Base-by-base conservation (phyloP, 768 basidiomycete species). In the Chlorophyllum brunneum region DNA sequence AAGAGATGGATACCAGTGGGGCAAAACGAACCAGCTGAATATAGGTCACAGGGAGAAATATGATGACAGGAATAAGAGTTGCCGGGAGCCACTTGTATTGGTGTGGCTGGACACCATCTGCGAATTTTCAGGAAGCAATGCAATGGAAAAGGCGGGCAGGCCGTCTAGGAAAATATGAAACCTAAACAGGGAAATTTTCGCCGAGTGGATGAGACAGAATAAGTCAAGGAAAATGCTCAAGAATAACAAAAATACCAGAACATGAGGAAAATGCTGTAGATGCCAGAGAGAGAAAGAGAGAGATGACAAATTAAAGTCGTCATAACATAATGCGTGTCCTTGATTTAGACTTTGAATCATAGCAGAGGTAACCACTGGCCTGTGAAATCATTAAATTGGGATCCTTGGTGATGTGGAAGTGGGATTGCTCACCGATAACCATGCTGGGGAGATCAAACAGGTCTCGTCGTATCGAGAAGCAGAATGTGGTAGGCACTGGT, bases 401-500 rank as follows among this genome's bases (percentile, higher is more conserved):
- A 10, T 13, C 23, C 11, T 20, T 18, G 8, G 20, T 15, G 27
- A 16, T 45, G n/a, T n/a, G 27, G 6, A 5, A 31, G 26, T 16
- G 29, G 26, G 9, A 29, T 2, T 37, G 62, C 83, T 39, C 58
- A 88, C 91, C 91, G 56, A 94, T 92, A 44, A 94, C 88, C 54
- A 92, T 79, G 65, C 88, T 91, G 8, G 92, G 92, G 44, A 94
- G 71, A 72, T 93, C 92, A 59, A 94, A 94, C 22, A 95, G 74
- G 64, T 98, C 95, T 58, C 95, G 74, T 60, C 93, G 81, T 65
- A 99, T 93, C 49, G 92, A 93, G 66, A 97, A 97, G 67, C 95
- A 97, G 70, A 95, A 95, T 18, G 95, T 90, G 43, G 93, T 86
- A 38, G 92, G 89, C 23, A 98, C 82, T 1, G 91, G 90, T 2